Evolutionary conservation across 306 rosid genomes (phyloP), one percentile per base, ranked within the genome.

Genomic region (Fagus crenata): DNA sequence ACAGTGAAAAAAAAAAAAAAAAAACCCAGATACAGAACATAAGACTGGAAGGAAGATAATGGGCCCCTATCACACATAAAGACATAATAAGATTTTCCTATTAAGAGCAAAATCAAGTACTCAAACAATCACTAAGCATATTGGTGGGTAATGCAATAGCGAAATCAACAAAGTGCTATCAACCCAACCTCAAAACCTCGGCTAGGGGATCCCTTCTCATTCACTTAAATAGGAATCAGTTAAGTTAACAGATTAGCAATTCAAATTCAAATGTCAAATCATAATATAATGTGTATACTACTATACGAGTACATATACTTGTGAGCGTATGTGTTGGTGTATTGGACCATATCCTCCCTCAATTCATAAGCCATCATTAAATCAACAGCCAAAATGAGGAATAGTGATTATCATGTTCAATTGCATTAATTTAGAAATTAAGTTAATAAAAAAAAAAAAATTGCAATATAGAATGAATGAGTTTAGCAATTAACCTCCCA

Each of bases 401-500:
- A 2, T 46, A 46, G 13, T n/a, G 35, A 35, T 40, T 42, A 79
- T n/a, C 37, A 49, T 36, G 9, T 7, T 63, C 43, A 63, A 63
- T 42, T 13, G 37, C 3, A 3, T n/a, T 3, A 17, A 36, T 36
- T 39, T 65, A 37, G 33, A 37, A 65, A 49, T 76, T 73, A 74
- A 80, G 78, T 71, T 61, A 65, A 17, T 17, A 39, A 35, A 3
- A 39, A 46, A 28, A 6, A 7, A 32, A n/a, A 56, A 65, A 17
- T 39, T 39, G 43, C 14, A 37, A 65, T 15, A 3, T 12, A 65
- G 46, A 2, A 31, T 7, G 36, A 55, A 53, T 65, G 59, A 35
- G 60, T 71, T 56, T 49, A 40, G 76, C 56, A 81, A 55, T 89
- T 69, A 2, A 95, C 97, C 99, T 92, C 97, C 97, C 92, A 89